Base-by-base conservation (phyloP, 2,329 filamentous ascomycete genomes). In the Metarhizium rileyi region DNA sequence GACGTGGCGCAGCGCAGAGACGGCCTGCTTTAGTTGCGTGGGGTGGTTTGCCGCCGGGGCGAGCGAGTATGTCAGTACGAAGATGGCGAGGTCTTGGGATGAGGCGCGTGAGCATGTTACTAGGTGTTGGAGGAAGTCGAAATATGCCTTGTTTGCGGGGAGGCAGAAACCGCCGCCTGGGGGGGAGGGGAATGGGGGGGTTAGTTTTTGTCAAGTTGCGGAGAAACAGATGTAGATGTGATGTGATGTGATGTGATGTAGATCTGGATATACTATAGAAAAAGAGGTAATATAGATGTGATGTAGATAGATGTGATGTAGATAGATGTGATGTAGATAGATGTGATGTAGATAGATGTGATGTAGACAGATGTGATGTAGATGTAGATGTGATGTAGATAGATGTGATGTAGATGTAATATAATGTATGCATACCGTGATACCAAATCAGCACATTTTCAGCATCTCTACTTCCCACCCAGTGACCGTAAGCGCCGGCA, bases 401-500 rank as follows among this genome's bases (percentile, higher is more conserved):
- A n/a, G n/a, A n/a, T n/a, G n/a, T n/a, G n/a, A n/a, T n/a, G n/a
- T n/a, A n/a, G n/a, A n/a, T n/a, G n/a, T n/a, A n/a, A n/a, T n/a
- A n/a, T n/a, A n/a, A n/a, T n/a, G 44, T 8, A 9, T 4, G 26
- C 53, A 23, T 50, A 58, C 57, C 57, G 18, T 59, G 57, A 46
- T 53, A 59, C 57, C 57, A 59, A 25, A 59, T 53, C 14, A 59
- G 41, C 3, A 59, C 57, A 5, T 56, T 53, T 23, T 52, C 50
- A 4, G 57, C 56, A 40, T 55, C 43, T 33, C 51, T 55, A 46
- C 52, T 48, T 3, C 57, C 57, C 7, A 59, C 47, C 57, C 57
- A 59, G 50, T 59, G 57, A 3, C 55, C 57, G 38, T 53, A 43
- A 0, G 51, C 55, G 5, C 55, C 56, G 38, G 57, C 25, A 2